Conservation (phyloP, 345 rosid species). For the Adansonia digitata region DNA sequence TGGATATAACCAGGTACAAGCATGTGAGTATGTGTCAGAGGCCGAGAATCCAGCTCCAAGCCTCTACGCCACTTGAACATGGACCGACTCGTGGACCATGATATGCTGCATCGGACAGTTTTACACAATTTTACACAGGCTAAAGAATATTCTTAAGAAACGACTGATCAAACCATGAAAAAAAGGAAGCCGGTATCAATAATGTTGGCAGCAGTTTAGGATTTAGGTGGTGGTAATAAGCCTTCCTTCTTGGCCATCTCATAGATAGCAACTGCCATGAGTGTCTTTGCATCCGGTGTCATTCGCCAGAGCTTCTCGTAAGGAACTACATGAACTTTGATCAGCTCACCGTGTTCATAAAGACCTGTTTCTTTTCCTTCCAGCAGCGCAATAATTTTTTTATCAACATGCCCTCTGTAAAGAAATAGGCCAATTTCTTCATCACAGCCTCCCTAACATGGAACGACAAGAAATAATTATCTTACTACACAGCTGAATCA, state of each 20-base stretch:
- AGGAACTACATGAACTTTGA: conserved; percentile 63
- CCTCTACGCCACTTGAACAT: no score
- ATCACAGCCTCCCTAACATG: conserved; percentile 84
- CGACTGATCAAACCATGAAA: neutral
- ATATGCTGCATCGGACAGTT: neutral
- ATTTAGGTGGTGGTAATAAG: conserved; percentile 38
- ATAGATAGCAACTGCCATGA: conserved; percentile 61
- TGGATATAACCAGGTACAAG: neutral
- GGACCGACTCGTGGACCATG: no score
- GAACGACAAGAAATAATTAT: conserved; percentile 1
- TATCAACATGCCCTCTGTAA: conserved; percentile 53
- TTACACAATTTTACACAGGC: neutral
- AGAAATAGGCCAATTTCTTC: conserved; percentile 78
- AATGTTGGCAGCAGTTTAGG: conserved; percentile 8
- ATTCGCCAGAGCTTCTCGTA: conserved; percentile 64
- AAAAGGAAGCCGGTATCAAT: neutral
- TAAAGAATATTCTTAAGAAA: neutral
- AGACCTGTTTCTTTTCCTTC: conserved; percentile 88
- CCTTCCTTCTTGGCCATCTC: conserved; percentile 76
- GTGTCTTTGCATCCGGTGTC: conserved; percentile 74
- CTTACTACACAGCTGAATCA: neutral
- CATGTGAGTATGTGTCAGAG: no score
- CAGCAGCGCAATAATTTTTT: conserved; percentile 50
- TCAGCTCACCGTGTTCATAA: conserved; percentile 67
- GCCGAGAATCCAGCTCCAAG: no score